phyloP scores from a whole-genome alignment of 768 basidiomycete genomes.

The Inosperma sp. region DNA sequence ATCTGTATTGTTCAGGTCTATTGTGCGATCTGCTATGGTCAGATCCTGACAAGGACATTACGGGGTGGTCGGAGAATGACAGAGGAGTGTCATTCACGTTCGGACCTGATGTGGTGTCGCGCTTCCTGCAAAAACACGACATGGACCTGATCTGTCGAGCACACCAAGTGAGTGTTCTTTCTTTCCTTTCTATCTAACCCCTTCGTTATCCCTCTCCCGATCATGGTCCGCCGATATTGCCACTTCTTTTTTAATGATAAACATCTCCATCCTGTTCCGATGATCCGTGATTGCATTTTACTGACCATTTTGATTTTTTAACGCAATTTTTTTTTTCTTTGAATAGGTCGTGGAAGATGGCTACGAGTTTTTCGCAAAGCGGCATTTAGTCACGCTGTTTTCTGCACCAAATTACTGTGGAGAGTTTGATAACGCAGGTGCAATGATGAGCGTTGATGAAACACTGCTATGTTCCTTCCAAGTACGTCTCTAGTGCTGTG shows the following conservation, averaged over 20 bases:
- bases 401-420: slow-evolving; percentile 95
- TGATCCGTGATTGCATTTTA: slow-evolving; percentile 1
- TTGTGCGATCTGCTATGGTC: slow-evolving; percentile 98
- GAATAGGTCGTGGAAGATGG: slow-evolving; percentile 93
- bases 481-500: slow-evolving; percentile 44
- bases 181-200: slow-evolving; percentile 4
- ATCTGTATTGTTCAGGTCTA: slow-evolving; percentile 50
- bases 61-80: slow-evolving; percentile 99
- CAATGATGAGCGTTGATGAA: slow-evolving; percentile 99
- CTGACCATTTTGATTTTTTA: slow-evolving; percentile 4
- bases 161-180: slow-evolving; percentile 70
- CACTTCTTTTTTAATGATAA: background rate
- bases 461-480: slow-evolving; percentile 98
- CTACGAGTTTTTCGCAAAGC: slow-evolving; percentile 98
- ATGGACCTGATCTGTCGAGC: slow-evolving; percentile 99
- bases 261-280: background rate
- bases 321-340: slow-evolving; percentile 9
- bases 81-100: slow-evolving; percentile 98
- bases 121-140: slow-evolving; percentile 99
- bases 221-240: background rate
- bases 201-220: background rate
- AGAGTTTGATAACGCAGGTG: slow-evolving; percentile 98
- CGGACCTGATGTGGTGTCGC: slow-evolving; percentile 94
- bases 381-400: slow-evolving; percentile 94
- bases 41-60: slow-evolving; percentile 99